Percentiles rank a stretch among this genome's conserved stretches.
Evolutionary conservation across 306 rosid species (phyloP).

Genomic region (Corylus avellana): DNA sequence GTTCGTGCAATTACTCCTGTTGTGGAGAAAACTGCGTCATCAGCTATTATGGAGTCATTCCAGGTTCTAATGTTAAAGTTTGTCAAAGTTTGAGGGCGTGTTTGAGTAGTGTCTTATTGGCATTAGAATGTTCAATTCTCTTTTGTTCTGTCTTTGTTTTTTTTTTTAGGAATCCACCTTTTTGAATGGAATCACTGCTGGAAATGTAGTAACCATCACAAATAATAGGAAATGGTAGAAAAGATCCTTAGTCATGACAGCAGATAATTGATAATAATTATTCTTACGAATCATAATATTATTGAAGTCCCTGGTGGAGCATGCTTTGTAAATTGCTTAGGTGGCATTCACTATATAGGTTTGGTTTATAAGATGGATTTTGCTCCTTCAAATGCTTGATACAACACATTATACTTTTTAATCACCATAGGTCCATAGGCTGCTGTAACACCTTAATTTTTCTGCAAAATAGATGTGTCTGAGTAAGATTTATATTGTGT

Average conservation of each 20-base stretch:
- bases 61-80: conserved; percentile 46
- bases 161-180: conserved; percentile 12
- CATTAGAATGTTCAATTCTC: not conserved
- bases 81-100: conserved; percentile 21
- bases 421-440: not conserved
- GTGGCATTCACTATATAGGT: not conserved
- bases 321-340: conserved; percentile 12
- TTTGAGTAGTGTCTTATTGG: conserved; percentile 11
- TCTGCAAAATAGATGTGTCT: conserved; percentile 10
- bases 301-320: not conserved
- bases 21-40: conserved; percentile 53
- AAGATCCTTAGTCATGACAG: conserved; percentile 6
- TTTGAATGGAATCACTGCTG: conserved; percentile 8
- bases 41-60: conserved; percentile 54
- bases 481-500: conserved; percentile 25
- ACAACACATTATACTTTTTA: not conserved
- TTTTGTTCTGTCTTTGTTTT: not conserved
- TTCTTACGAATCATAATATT: not conserved
- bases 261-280: not conserved
- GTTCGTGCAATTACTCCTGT: conserved; percentile 54
- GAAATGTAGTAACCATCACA: not conserved
- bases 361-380: conserved; percentile 11
- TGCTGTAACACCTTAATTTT: conserved; percentile 12
- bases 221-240: conserved; percentile 3
- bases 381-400: conserved; percentile 7